Base-by-base conservation (phyloP, 1,284 basidiomycete genomes). In the Agaricales sp. region DNA sequence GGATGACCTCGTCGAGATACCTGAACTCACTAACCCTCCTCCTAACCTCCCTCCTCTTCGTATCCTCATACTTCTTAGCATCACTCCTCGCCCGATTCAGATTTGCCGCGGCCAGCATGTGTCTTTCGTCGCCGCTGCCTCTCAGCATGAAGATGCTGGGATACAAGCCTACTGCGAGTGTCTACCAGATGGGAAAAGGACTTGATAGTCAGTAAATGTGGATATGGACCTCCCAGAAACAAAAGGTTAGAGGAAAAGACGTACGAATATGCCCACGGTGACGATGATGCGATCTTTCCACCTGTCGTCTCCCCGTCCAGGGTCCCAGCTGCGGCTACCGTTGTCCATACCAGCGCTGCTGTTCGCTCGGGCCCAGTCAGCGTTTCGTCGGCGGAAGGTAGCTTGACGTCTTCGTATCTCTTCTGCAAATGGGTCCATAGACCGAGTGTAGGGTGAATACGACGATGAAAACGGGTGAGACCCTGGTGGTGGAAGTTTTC, bases 261-360 rank as follows among this genome's bases (percentile, higher is more conserved):
- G 53, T 51, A 81, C 80, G 46, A 78, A 26, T 1, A 75, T 50
- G 0, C 78, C 68, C 16, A 71, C 65, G 2, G 67, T 61, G 11
- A 82, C 47, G 48, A 84, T 66, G 1, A 77, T 44, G 20, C 71
- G 59, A 54, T 83, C 81, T 57, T 76, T 78, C 75, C 73, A 74
- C 37, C 73, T 67, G 43, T 80, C 75, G 52, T 78, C 69, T 52
- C 50, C 66, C 52, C 26, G 54, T 55, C 50, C 55, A 57, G 57
- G 65, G 58, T 51, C 55, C 51, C 64, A 64, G 14, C 61, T 62
- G 19, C 52, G 58, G 51, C 54, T 64, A 49, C 57, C 26, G 50
- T 18, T 51, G 45, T 37, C 54, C 52, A 13, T 48, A 53, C 39
- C 45, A 55, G 54, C 38, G 57, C 57, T 11, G 55, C 52, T 14